Conservation (phyloP, 257 asterid genomes). For the Plectranthus barbatus region DNA sequence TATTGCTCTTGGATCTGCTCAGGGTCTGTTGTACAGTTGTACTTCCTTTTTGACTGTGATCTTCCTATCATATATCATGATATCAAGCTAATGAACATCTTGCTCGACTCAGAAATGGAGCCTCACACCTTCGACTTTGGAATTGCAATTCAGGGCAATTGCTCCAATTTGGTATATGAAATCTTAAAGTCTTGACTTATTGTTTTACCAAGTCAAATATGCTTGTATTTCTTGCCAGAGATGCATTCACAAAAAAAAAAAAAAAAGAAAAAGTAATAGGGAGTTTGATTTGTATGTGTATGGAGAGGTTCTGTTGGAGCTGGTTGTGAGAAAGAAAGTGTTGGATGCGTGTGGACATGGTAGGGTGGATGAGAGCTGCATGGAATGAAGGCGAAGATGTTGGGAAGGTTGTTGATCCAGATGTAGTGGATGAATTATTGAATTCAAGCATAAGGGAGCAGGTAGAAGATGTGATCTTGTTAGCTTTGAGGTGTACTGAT, state of each 20-base stretch:
- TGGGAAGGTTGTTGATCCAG: conserved; percentile 42
- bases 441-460: conserved; percentile 46
- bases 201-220: too few species aligned
- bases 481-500: conserved; percentile 67
- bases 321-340: conserved; percentile 51
- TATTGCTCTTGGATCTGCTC: conserved; percentile 73
- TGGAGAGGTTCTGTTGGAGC: conserved; percentile 68
- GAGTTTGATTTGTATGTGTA: conserved; percentile 76
- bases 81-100: conserved; percentile 68
- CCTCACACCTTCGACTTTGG: conserved; percentile 86
- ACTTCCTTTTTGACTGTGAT: conserved; percentile 79
- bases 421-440: conserved; percentile 41
- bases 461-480: conserved; percentile 33
- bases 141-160: conserved; percentile 73
- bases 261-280: conserved; percentile 36
- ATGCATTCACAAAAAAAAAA: conserved; percentile 58
- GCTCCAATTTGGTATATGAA: conserved; percentile 53
- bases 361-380: conserved; percentile 39
- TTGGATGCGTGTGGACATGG: conserved; percentile 43
- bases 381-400: conserved; percentile 39
- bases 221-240: conserved; percentile 34
- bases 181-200: too few species aligned
- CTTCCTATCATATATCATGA: conserved; percentile 71
- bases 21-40: conserved; percentile 63
- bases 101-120: conserved; percentile 66